phyloP scores from a whole-genome alignment of 345 rosid genomes.

The Eucalyptus grandis region DNA sequence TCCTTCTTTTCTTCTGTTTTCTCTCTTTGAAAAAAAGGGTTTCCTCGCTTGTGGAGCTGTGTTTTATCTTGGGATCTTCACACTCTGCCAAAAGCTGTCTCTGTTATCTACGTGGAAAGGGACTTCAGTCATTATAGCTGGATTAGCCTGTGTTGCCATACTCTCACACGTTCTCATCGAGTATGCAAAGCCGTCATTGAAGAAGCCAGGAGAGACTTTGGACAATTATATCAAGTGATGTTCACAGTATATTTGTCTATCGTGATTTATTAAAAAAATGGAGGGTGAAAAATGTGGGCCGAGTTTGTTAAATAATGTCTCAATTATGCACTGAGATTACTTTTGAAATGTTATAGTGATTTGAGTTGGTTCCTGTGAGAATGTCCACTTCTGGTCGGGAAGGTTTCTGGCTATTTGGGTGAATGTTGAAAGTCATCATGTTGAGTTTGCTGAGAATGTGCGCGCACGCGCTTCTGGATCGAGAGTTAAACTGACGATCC shows the following conservation, averaged over 20 bases:
- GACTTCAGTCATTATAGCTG: constrained; percentile 18
- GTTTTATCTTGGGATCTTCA: constrained; percentile 22
- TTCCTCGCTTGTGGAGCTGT: background rate
- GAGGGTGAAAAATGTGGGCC: background rate
- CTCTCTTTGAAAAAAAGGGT: background rate
- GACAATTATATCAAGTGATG: background rate
- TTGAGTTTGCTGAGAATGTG: background rate
- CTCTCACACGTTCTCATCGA: constrained; percentile 49
- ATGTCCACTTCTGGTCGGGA: background rate
- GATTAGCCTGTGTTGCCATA: constrained; percentile 38
- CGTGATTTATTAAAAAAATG: background rate
- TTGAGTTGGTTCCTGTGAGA: background rate
- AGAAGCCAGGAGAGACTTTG: background rate
- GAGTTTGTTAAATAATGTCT: background rate
- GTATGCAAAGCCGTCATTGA: background rate
- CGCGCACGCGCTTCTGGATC: background rate
- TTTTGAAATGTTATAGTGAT: background rate
- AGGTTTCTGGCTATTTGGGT: background rate
- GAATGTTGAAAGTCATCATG: background rate
- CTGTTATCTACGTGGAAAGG: constrained; percentile 64
- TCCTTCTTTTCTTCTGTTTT: background rate
- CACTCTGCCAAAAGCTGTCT: constrained; percentile 50
- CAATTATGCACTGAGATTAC: background rate
- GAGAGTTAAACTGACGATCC: background rate
- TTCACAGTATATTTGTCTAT: background rate